Evolutionary conservation across 768 basidiomycete species (phyloP).

Genomic region (Pleurotus pulmonarius): DNA sequence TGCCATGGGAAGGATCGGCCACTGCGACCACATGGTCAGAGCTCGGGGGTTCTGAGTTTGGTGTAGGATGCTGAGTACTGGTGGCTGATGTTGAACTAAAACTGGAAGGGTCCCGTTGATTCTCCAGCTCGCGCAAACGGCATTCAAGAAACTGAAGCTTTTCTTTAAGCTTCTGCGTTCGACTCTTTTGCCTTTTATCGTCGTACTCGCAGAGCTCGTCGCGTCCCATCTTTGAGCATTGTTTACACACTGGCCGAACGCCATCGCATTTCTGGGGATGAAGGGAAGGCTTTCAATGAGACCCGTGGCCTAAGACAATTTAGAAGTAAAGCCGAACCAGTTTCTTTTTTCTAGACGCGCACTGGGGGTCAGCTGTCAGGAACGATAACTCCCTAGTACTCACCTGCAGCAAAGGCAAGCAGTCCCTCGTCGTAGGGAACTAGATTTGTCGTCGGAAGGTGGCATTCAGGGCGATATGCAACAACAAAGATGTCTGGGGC

Average conservation of each 20-base stretch:
- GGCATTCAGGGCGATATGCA: slow-evolving; percentile 13
- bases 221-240: slow-evolving; percentile 53
- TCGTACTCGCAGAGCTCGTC: slow-evolving; percentile 54
- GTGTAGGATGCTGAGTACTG: slow-evolving; percentile 1
- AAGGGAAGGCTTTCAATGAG: too few species aligned
- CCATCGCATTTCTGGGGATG: slow-evolving; percentile 56
- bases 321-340: slow-evolving; percentile 20
- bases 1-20: neutral
- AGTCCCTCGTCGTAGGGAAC: slow-evolving; percentile 32
- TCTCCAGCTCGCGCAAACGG: slow-evolving; percentile 51
- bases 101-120: slow-evolving; percentile 24
- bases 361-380: too few species aligned
- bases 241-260: slow-evolving; percentile 48
- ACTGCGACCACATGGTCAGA: slow-evolving; percentile 5
- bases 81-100: slow-evolving; percentile 7
- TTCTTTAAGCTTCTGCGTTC: slow-evolving; percentile 55
- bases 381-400: neutral
- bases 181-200: slow-evolving; percentile 55
- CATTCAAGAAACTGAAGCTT: slow-evolving; percentile 51
- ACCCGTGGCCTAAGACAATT: too few species aligned
- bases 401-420: slow-evolving; percentile 34
- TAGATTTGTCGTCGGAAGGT: slow-evolving; percentile 9
- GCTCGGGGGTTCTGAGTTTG: slow-evolving; percentile 9
- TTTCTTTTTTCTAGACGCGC: slow-evolving; percentile 27
- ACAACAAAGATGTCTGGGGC: neutral